Percentiles rank a stretch among this genome's conserved stretches.
These are phyloP conservation scores for Daldinia sp. DNA, from an alignment of 2,329 filamentous ascomycete species.

Conservation along the genomic window DNA sequence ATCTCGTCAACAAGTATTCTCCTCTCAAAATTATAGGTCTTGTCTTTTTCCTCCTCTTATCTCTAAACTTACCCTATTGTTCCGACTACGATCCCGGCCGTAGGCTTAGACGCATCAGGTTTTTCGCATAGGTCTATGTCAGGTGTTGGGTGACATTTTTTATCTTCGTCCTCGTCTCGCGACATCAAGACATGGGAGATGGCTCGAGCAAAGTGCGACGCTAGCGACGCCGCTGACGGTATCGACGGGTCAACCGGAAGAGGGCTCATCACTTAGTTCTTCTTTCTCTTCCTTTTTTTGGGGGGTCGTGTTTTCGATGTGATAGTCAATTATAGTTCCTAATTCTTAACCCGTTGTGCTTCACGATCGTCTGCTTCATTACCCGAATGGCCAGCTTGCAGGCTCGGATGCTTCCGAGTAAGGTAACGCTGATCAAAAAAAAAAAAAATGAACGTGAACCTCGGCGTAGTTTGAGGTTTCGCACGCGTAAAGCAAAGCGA, in stretches of 20 bases:
- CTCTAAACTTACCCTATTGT: conserved; percentile 43
- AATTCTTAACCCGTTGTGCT: conserved; percentile 7
- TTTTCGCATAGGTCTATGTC: conserved; percentile 51
- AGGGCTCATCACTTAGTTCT: conserved; percentile 28
- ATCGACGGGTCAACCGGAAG: conserved; percentile 30
- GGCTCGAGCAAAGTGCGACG: conserved; percentile 19
- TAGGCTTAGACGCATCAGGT: conserved; percentile 37
- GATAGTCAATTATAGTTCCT: conserved; percentile 18
- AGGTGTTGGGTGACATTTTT: conserved; percentile 46
- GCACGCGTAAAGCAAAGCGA: not conserved
- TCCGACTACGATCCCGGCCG: conserved; percentile 45
- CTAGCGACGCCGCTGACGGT: not conserved
- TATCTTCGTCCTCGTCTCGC: conserved; percentile 30
- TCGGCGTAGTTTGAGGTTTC: conserved; percentile 11
- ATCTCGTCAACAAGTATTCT: conserved; percentile 8
- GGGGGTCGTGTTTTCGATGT: conserved; percentile 3
- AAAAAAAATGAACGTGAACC: conserved; percentile 27
- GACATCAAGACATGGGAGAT: conserved; percentile 17
- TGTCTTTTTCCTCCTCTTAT: not conserved
- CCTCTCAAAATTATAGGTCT: not conserved
- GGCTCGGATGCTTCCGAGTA: conserved; percentile 30
- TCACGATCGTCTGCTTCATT: conserved; percentile 34
- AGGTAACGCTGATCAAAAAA: not conserved
- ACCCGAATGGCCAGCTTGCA: conserved; percentile 13
- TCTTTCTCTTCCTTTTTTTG: not conserved